Evolutionary conservation across 176 grass and related monocot species (phyloP).

Genomic region (Oryza glumipatula): DNA sequence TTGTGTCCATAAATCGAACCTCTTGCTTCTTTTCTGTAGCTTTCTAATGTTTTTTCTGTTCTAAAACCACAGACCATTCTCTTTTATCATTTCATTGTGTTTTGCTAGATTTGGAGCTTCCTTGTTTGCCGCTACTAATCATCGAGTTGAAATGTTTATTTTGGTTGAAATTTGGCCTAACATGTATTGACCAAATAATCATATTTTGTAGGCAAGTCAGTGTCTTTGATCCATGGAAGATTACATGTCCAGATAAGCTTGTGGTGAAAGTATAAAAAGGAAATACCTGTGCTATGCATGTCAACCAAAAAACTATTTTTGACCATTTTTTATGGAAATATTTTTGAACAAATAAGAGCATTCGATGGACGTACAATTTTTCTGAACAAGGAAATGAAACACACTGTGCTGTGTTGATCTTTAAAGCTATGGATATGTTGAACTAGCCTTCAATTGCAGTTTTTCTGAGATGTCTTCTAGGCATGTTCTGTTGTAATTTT

Average conservation of each 20-base stretch:
- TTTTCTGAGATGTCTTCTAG: not conserved
- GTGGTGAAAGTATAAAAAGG: constrained; percentile 7
- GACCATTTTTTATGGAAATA: not conserved
- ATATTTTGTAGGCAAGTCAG: constrained; percentile 8
- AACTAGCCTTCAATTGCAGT: not conserved
- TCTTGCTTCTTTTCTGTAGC: not conserved
- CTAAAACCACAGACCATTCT: not conserved
- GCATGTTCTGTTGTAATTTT: not conserved
- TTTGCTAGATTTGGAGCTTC: not conserved
- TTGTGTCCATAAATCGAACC: not conserved
- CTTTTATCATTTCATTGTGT: no score
- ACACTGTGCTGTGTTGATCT: not conserved
- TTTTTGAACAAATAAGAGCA: not conserved
- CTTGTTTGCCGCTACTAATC: not conserved
- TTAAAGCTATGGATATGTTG: not conserved
- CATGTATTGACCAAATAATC: constrained; percentile 20
- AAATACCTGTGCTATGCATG: not conserved
- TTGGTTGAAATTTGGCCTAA: not conserved
- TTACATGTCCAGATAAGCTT: not conserved
- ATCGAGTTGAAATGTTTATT: not conserved
- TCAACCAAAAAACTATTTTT: not conserved
- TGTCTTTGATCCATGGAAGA: not conserved
- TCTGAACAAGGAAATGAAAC: not conserved
- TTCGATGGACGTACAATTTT: not conserved
- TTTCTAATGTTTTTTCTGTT: constrained; percentile 1